phyloP scores from a whole-genome alignment of 177 flowering plant genomes.

The Vitis hybrid region DNA sequence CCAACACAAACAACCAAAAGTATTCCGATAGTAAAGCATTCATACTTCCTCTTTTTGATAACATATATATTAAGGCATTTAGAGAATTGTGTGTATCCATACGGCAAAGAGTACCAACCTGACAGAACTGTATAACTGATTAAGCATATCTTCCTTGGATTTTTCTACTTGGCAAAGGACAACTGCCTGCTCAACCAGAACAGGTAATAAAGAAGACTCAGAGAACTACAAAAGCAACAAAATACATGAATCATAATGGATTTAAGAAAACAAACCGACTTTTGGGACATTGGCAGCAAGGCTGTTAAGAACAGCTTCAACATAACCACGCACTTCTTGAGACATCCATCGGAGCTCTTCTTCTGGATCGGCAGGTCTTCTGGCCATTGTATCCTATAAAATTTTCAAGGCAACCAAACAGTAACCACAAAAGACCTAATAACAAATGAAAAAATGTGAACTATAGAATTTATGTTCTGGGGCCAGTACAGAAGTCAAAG shows the following conservation, averaged over 20 bases:
- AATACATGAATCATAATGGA: background rate
- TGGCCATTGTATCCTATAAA: conserved; percentile 82
- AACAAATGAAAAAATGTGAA: too few species aligned
- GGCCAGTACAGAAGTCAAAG: too few species aligned
- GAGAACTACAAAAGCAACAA: background rate
- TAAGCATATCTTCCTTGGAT: conserved; percentile 99
- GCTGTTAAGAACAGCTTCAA: conserved; percentile 97
- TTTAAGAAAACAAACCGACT: conserved; percentile 29
- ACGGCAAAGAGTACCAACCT: conserved; percentile 42
- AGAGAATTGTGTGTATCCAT: too few species aligned
- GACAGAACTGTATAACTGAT: conserved; percentile 84
- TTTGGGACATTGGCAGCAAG: conserved; percentile 99
- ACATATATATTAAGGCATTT: too few species aligned
- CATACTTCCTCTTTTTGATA: too few species aligned
- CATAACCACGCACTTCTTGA: conserved; percentile 99
- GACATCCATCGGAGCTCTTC: conserved; percentile 99
- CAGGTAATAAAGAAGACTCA: background rate
- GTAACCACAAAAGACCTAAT: background rate
- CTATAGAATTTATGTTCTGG: too few species aligned
- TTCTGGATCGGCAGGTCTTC: conserved; percentile 98
- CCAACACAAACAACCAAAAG: too few species aligned
- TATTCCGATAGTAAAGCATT: too few species aligned
- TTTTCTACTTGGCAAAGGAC: conserved; percentile 99
- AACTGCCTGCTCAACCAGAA: conserved; percentile 70
- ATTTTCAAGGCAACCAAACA: background rate